Evolutionary conservation across 495 filamentous ascomycete genomes (phyloP).

Genomic region (Parathielavia hyrcaniae): DNA sequence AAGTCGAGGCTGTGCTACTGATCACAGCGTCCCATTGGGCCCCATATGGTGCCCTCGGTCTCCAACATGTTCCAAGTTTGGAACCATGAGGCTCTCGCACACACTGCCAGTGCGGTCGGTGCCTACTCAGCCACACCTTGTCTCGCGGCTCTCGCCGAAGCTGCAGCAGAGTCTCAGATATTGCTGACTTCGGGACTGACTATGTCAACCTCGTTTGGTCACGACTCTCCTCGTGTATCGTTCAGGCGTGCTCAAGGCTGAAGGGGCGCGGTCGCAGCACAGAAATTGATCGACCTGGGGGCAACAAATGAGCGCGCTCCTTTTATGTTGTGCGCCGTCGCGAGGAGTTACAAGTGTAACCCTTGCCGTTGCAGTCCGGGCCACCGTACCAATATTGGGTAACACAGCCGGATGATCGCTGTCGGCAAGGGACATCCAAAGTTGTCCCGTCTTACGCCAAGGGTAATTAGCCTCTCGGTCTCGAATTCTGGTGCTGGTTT

Average conservation of each 20-base stretch:
- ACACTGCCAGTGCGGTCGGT: too few relatives aligned
- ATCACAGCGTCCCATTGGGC: too few relatives aligned
- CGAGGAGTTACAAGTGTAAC: slow-evolving; percentile 5
- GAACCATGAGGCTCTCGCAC: too few relatives aligned
- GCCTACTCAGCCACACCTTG: too few relatives aligned
- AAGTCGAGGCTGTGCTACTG: too few relatives aligned
- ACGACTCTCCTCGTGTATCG: background rate
- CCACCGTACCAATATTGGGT: background rate
- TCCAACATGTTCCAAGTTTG: too few relatives aligned
- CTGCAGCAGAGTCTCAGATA: background rate
- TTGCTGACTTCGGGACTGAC: background rate
- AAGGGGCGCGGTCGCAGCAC: background rate
- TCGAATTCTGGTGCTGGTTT: background rate
- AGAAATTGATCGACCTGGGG: background rate
- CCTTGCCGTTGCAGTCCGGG: background rate
- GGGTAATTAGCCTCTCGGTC: background rate
- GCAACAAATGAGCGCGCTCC: slow-evolving; percentile 8
- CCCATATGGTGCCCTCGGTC: too few relatives aligned
- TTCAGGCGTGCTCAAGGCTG: background rate
- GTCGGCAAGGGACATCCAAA: background rate
- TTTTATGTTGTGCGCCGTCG: background rate
- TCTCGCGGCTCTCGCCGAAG: too few relatives aligned
- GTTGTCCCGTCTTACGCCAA: slow-evolving; percentile 25
- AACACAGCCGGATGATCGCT: slow-evolving; percentile 6
- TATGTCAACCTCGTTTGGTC: background rate